A percentile compares a stretch with the other conserved stretches of the same genome.
Evolutionary conservation across 2,329 filamentous ascomycete genomes (phyloP).

Genomic region (Botrytis paeoniae): DNA sequence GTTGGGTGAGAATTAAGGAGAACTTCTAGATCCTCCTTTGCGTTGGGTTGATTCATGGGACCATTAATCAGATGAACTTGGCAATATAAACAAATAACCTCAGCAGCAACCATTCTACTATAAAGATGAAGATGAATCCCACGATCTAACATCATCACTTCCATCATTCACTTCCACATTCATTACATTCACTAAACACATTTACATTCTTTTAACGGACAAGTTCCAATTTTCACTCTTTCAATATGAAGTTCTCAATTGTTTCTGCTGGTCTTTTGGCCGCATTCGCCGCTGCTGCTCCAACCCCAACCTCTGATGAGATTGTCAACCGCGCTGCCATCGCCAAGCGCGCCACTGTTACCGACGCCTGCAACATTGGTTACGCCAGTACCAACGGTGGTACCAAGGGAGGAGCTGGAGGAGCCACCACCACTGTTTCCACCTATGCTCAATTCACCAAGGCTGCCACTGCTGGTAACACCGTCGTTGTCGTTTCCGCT

Average conservation of each 20-base stretch:
- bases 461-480: constrained; percentile 11
- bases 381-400: constrained; percentile 46
- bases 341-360: constrained; percentile 46
- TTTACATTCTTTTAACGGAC: neutral
- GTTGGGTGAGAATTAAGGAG: neutral
- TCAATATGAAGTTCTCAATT: constrained; percentile 18
- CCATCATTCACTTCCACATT: neutral
- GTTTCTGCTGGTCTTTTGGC: constrained; percentile 14
- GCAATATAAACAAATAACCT: neutral
- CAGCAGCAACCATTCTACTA: constrained; percentile 1
- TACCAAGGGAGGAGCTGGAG: constrained; percentile 47
- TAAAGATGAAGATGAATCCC: neutral
- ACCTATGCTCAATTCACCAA: constrained; percentile 41
- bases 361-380: constrained; percentile 39
- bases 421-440: constrained; percentile 45
- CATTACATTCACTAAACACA: neutral
- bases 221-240: neutral
- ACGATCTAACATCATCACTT: neutral
- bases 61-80: neutral
- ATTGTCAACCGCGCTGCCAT: constrained; percentile 22
- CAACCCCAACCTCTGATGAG: constrained; percentile 12
- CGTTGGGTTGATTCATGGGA: neutral
- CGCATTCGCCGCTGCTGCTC: constrained; percentile 17
- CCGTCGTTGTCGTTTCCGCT: constrained; percentile 5
- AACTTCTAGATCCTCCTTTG: constrained; percentile 1